phyloP scores from a whole-genome alignment of 768 basidiomycete genomes.

The Hypsizygus marmoreus region DNA sequence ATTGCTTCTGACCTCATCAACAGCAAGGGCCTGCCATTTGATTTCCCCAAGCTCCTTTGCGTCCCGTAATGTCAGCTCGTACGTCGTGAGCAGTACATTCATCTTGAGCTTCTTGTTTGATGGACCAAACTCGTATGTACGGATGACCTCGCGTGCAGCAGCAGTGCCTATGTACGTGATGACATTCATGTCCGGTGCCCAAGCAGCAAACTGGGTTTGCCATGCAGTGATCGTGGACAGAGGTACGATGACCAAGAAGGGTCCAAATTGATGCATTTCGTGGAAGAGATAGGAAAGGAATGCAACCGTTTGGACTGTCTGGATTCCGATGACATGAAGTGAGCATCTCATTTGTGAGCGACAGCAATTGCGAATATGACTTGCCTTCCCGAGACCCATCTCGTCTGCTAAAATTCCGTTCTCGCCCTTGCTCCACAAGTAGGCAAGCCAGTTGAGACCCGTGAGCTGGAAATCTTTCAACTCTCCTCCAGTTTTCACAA shows the following conservation, averaged over 20 bases:
- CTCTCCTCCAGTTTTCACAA: conserved; percentile 73
- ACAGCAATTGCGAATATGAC: too few relatives aligned
- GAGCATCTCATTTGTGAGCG: not conserved
- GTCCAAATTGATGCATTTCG: conserved; percentile 89
- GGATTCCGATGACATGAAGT: conserved; percentile 11
- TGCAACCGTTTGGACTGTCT: conserved; percentile 95
- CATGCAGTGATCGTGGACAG: conserved; percentile 98
- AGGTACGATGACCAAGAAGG: conserved; percentile 96
- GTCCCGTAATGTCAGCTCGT: conserved; percentile 93
- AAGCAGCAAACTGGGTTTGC: conserved; percentile 91
- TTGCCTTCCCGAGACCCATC: conserved; percentile 97
- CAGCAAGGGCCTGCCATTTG: conserved; percentile 96
- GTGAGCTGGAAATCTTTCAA: conserved; percentile 99
- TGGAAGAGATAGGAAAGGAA: conserved; percentile 96
- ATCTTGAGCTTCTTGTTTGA: conserved; percentile 91
- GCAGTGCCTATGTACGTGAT: conserved; percentile 96
- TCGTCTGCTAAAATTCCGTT: conserved; percentile 99
- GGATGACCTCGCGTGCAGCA: conserved; percentile 85
- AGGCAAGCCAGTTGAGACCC: conserved; percentile 98
- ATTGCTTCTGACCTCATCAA: conserved; percentile 76
- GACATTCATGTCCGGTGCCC: conserved; percentile 97
- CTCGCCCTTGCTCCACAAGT: conserved; percentile 91
- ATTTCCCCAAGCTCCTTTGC: conserved; percentile 85
- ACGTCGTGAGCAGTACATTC: conserved; percentile 96
- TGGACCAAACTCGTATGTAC: conserved; percentile 88